A percentile compares a stretch with the other conserved stretches of the same genome.
phyloP scores from a whole-genome alignment of 257 asterid genomes.

The Ilex aquifolium region DNA sequence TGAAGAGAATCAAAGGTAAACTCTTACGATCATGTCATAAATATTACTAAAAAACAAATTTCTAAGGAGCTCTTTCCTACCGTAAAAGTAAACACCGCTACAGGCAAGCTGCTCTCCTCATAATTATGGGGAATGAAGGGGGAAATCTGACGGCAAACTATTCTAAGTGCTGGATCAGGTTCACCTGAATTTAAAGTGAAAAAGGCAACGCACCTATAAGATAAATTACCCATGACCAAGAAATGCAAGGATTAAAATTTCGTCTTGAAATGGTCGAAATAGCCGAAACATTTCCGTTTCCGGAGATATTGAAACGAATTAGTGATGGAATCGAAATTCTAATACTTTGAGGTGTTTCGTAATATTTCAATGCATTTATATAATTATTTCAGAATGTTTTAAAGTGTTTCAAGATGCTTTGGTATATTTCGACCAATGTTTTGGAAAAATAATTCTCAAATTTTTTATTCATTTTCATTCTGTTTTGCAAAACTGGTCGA shows the following conservation, averaged over 20 bases:
- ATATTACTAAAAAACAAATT: constrained; percentile 7
- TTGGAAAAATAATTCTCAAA: too few relatives aligned
- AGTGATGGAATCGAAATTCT: too few relatives aligned
- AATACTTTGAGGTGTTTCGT: too few relatives aligned
- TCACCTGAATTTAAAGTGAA: constrained; percentile 54
- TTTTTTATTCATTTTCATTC: too few relatives aligned
- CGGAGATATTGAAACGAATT: too few relatives aligned
- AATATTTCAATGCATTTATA: too few relatives aligned
- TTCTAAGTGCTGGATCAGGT: constrained; percentile 86
- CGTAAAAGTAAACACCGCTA: constrained; percentile 76
- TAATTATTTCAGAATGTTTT: too few relatives aligned
- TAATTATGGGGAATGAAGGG: constrained; percentile 94
- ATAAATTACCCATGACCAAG: constrained; percentile 13
- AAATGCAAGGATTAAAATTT: background rate
- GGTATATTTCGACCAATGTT: too few relatives aligned
- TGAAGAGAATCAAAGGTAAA: constrained; percentile 35
- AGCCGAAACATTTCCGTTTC: too few relatives aligned
- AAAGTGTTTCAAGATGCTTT: too few relatives aligned
- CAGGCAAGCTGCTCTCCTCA: constrained; percentile 93
- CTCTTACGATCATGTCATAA: constrained; percentile 16
- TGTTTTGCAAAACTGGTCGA: too few relatives aligned
- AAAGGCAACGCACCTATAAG: constrained; percentile 10
- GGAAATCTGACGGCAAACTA: constrained; percentile 90
- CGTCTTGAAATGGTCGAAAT: too few relatives aligned
- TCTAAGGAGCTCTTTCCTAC: constrained; percentile 28